Base-by-base conservation (phyloP, 2,329 filamentous ascomycete genomes). In the Trichoderma aggressivum region DNA sequence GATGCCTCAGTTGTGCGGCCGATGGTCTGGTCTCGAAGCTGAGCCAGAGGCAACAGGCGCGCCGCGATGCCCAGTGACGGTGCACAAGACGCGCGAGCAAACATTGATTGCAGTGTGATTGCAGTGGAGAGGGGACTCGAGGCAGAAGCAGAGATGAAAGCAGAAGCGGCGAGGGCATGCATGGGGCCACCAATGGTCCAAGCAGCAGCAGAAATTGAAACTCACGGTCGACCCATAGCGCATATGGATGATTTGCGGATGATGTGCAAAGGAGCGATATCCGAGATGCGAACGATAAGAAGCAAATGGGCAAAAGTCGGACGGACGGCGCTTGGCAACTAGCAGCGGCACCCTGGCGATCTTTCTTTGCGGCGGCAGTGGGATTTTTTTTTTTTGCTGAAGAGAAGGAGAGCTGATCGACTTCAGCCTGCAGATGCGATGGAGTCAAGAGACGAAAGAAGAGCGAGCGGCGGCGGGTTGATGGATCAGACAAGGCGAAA, bases 211-310 rank as follows among this genome's bases (percentile, higher is more conserved):
- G 24, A 66, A 56, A 28, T n/a, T 28, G 47, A 68, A 14, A 72
- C 71, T 72, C 61, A 72, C 71, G 71, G 71, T 32, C 70, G 71
- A 62, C 71, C 71, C 71, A 72, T 72, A 61, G 58, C 61, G 65
- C 50, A 32, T n/a, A 39, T 21, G 43, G 39, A 24, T 60, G 30
- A 32, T 67, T 28, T 53, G 70, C 56, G 21, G 55, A 59, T 28
- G 34, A 30, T 28, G 12, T 30, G 21, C 61, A 59, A 65, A 70
- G 68, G 26, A 43, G 50, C 59, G 67, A 63, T 43, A 36, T 24
- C 39, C 56, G 39, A 36, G 36, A 24, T 30, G n/a, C 43, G 7
- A 8, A 59, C 8, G 58, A 60, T 16, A 6, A n/a, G 39, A 43
- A 43, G n/a, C 10, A 16, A 39, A 39, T 34, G 30, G 14, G 55